Percentiles rank a stretch among this genome's conserved stretches.
Evolutionary conservation across 208 protist genomes (phyloP).

Genomic region (Naegleria fowleri): DNA sequence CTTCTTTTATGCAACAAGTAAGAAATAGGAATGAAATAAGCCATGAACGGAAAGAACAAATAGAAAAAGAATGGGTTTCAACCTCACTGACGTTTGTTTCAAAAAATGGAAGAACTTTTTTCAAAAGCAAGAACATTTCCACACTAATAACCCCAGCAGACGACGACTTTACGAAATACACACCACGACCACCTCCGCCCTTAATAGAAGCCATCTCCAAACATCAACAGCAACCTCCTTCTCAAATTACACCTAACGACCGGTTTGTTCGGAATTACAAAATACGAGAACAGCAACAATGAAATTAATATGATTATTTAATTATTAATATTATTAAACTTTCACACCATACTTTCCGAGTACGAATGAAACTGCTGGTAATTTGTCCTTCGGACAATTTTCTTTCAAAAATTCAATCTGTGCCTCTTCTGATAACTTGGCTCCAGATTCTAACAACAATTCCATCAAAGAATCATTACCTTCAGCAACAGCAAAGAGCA

Average conservation of each 20-base stretch:
- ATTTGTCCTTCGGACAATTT: background rate
- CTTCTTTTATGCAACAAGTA: background rate
- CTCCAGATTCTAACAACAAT: background rate
- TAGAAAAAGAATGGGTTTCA: background rate
- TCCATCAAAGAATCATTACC: background rate
- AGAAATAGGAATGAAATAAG: background rate
- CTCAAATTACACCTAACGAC: too few species aligned
- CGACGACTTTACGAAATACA: background rate
- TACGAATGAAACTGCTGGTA: background rate
- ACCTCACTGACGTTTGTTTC: background rate
- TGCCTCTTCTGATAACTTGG: background rate
- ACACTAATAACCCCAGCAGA: background rate
- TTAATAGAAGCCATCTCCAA: background rate
- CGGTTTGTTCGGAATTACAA: too few species aligned
- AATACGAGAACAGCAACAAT: too few species aligned
- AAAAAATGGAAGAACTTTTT: constrained; percentile 1
- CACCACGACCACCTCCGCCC: background rate
- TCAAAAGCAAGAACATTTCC: background rate
- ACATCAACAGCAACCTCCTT: too few species aligned
- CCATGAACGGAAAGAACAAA: background rate
- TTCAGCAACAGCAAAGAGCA: background rate
- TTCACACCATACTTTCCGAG: background rate
- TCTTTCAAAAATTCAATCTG: background rate
- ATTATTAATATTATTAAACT: background rate
- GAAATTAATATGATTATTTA: background rate